Base-by-base conservation (phyloP, 257 asterid species). In the Apocynum venetum region DNA sequence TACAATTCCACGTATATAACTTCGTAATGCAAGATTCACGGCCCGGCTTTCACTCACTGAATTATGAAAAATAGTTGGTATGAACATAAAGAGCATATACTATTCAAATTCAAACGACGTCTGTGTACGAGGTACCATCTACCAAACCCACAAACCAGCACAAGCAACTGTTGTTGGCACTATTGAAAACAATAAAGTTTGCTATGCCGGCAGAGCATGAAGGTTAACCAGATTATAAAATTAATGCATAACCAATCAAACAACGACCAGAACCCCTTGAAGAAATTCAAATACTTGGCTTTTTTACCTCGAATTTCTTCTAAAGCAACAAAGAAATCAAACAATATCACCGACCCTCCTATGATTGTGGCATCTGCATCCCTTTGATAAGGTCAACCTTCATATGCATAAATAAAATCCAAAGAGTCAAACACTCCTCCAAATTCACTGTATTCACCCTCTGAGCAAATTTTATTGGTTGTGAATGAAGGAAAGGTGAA, bases 261-360 rank as follows among this genome's bases (percentile, higher is more conserved):
- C 56, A 69, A 64, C 75, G 77, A 79, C 78, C 74, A 77, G 56
- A 72, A 73, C 51, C 61, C 53, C 13, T 69, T n/a, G 72, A 41
- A 56, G 71, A 51, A 40, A 55, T 72, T 48, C 73, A 72, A 53
- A 69, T 48, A 47, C 69, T 65, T 5, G 52, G 13, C 40, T 61
- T 60, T 51, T 76, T 79, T 79, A 90, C 90, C 93, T 87, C 87
- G 86, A 86, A 79, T 84, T 78, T 19, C 83, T 83, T 81, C 80
- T 41, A 83, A 85, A 85, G 75, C 78, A 83, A 82, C 72, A 80
- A 64, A 17, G 75, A 87, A 83, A 83, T 84, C 91, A 88, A 83
- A 86, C 89, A 89, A 61, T 48, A 84, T 83, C 95, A 86, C 94
- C 96, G 94, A 72, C 90, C 88, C 82, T 71, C 95, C 92, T 86